These are phyloP conservation scores for Thalassiosira ordinaria DNA, from an alignment of 352 stramenopile species.

Conservation along the genomic window DNA sequence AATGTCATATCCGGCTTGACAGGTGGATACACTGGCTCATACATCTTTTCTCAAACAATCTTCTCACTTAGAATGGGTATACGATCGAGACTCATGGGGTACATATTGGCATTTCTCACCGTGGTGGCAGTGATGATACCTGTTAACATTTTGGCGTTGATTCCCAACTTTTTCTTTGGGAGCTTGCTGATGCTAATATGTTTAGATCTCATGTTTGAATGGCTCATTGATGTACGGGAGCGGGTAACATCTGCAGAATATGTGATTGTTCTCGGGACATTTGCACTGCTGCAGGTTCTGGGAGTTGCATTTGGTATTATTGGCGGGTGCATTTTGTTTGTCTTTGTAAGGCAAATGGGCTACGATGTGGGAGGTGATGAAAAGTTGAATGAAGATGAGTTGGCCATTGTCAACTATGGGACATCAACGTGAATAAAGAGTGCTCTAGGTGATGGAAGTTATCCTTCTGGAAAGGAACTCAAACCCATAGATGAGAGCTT, in stretches of 20 bases:
- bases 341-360: conserved; percentile 54
- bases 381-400: conserved; percentile 4
- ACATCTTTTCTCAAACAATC: conserved; percentile 99
- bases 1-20: conserved; percentile 95
- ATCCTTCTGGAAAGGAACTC: too few species aligned
- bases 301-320: conserved; percentile 97
- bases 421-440: neutral
- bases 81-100: conserved; percentile 78
- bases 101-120: conserved; percentile 76
- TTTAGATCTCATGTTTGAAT: conserved; percentile 96
- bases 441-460: too few species aligned
- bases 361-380: conserved; percentile 40
- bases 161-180: conserved; percentile 98
- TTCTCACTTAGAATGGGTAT: conserved; percentile 91
- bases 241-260: conserved; percentile 91
- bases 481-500: too few species aligned
- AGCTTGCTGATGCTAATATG: conserved; percentile 97
- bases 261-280: conserved; percentile 91
- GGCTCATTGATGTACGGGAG: conserved; percentile 87
- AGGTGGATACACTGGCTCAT: conserved; percentile 97
- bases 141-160: conserved; percentile 92
- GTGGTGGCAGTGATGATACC: conserved; percentile 88
- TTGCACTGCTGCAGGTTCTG: conserved; percentile 92
- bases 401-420: conserved; percentile 6
- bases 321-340: conserved; percentile 88